These are phyloP conservation scores for Kappamyces sp. DNA, from an alignment of 192 early-diverging fungal species.

Conservation along the genomic window DNA sequence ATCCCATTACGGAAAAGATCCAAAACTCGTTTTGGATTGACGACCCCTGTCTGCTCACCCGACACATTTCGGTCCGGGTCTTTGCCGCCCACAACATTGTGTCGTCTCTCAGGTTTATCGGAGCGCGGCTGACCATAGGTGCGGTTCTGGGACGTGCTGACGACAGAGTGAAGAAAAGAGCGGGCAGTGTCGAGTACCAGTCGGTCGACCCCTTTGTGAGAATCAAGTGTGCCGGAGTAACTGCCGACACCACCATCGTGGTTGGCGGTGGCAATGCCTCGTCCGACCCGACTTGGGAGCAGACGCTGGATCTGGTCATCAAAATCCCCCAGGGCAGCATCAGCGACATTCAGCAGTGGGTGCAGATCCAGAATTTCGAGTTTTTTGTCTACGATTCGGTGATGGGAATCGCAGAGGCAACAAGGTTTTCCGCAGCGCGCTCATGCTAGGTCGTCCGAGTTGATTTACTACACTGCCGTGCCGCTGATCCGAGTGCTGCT, in stretches of 20 bases:
- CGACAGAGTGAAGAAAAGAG: slow-evolving; percentile 26
- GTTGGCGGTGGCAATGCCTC: slow-evolving; percentile 10
- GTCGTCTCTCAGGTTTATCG: slow-evolving; percentile 3
- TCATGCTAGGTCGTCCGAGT: slow-evolving; percentile 15
- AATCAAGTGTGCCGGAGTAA: slow-evolving; percentile 23
- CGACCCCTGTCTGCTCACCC: slow-evolving; percentile 19
- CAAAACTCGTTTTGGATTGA: slow-evolving; percentile 14
- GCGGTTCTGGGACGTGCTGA: not conserved
- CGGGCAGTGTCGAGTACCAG: slow-evolving; percentile 17
- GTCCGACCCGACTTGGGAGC: slow-evolving; percentile 31
- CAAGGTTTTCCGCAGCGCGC: too few species aligned
- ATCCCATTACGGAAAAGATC: slow-evolving; percentile 10
- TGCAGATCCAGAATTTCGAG: slow-evolving; percentile 28
- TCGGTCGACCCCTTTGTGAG: slow-evolving; percentile 29
- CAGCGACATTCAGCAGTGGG: slow-evolving; percentile 38
- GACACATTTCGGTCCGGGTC: slow-evolving; percentile 26
- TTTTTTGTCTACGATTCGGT: slow-evolving; percentile 30
- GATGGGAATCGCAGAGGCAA: too few species aligned
- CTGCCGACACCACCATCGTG: slow-evolving; percentile 23
- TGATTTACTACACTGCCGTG: slow-evolving; percentile 19
- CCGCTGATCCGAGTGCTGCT: slow-evolving; percentile 34
- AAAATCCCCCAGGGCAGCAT: slow-evolving; percentile 38
- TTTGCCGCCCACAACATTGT: slow-evolving; percentile 19
- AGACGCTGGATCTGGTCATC: slow-evolving; percentile 28
- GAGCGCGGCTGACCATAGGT: not conserved